Base-by-base conservation (phyloP, 192 early-diverging fungal species). In the Funneliformis mosseae region DNA sequence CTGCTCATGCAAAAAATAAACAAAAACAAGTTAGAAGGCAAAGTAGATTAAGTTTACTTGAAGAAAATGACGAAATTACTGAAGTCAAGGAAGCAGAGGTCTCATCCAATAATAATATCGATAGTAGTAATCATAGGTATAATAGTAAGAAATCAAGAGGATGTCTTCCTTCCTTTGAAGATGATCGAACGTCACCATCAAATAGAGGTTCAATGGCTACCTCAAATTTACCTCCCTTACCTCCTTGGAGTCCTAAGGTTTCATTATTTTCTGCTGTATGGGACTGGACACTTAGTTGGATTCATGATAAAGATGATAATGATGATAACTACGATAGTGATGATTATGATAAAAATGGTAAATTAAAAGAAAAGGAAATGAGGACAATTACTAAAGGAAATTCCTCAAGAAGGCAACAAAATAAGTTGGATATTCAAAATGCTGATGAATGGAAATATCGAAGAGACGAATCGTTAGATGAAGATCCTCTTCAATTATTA, bases 201-300 rank as follows among this genome's bases (percentile, higher is more conserved):
- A 38, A 75, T 39, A 25, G 48, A 59, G 25, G 42, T 50, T 28
- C 74, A 50, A 38, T 64, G 63, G 63, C 63, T 27, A 27, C 63
- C 11, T 64, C 63, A 28, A 9, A 45, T 48, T 41, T 68, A 43
- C 39, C 62, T 28, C 77, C 63, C 0, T 23, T 59, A 42, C 77
- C 77, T 23, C 45, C 77, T 14, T 68, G 61, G 77, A 0, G 63
- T 9, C 76, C 77, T 45, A 46, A 64, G 28, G 33, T n/a, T 27
- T 78, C 64, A 78, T 23, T 78, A 10, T 16, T 78, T 39, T n/a
- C 62, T 4, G 77, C 77, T 10, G 18, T 78, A 8, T 78, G 60
- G 60, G 77, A 78, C 4, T 78, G 77, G 77, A 68, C 77, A 33
- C 16, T 50, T 14, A 61, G 46, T 46, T 78, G 77, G 77, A 77